Evolutionary conservation across 2,329 filamentous ascomycete genomes (phyloP).

Genomic region (Fusarium sp.): DNA sequence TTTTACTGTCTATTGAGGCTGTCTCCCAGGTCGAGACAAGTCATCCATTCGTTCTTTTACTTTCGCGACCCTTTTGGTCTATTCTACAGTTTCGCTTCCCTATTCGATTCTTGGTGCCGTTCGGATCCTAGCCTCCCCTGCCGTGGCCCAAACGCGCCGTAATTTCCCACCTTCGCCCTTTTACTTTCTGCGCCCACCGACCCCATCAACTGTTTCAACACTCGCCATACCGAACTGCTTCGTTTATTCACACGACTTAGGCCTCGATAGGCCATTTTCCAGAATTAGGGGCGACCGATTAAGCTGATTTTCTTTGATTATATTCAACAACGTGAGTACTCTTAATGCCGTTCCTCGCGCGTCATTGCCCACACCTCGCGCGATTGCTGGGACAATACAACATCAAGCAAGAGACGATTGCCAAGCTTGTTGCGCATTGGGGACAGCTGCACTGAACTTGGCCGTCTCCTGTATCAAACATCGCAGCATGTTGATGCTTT

Average conservation of each 20-base stretch:
- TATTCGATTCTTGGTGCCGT: conserved; percentile 30
- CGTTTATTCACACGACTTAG: conserved; percentile 33
- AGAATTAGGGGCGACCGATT: conserved; percentile 47
- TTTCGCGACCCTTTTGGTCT: conserved; percentile 24
- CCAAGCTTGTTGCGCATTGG: conserved; percentile 2
- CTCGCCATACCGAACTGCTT: conserved; percentile 32
- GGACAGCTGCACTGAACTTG: background rate
- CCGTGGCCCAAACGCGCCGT: conserved; percentile 37
- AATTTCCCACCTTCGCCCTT: conserved; percentile 43
- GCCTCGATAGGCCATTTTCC: conserved; percentile 48
- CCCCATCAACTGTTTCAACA: conserved; percentile 27
- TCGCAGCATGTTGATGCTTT: background rate
- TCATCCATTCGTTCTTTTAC: conserved; percentile 32
- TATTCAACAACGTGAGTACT: conserved; percentile 47
- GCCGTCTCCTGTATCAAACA: conserved; percentile 1
- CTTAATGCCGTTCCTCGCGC: conserved; percentile 24
- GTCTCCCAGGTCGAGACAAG: conserved; percentile 33
- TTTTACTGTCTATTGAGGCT: conserved; percentile 39
- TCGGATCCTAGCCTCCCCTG: conserved; percentile 35
- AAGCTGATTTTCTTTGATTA: conserved; percentile 40
- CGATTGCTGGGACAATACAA: conserved; percentile 19
- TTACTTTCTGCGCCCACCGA: conserved; percentile 29
- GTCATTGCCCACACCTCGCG: conserved; percentile 13
- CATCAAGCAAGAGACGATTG: background rate
- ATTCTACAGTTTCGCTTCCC: conserved; percentile 30